Evolutionary conservation across 805 yeast species (phyloP), one percentile per base, ranked within the genome.

Genomic region (Ogataea glucozyma): DNA sequence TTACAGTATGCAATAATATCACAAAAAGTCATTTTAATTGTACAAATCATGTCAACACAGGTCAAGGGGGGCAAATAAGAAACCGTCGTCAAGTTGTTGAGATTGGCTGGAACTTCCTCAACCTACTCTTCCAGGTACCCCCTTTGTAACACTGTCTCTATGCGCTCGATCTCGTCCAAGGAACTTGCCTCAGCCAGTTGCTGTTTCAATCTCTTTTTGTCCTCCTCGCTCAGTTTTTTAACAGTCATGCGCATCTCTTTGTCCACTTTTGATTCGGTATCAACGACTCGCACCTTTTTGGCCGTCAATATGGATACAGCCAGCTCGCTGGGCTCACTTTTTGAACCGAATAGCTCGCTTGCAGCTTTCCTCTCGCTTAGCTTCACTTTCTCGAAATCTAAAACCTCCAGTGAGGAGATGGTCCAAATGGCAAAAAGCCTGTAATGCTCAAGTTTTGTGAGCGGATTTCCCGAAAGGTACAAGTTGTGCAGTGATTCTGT

Each of bases 81-180:
- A n/a, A n/a, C n/a, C n/a, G n/a, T n/a, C n/a, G n/a, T n/a, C n/a
- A n/a, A n/a, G n/a, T n/a, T n/a, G n/a, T n/a, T n/a, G n/a, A n/a
- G n/a, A n/a, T n/a, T n/a, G n/a, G n/a, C n/a, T n/a, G n/a, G n/a
- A n/a, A n/a, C n/a, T n/a, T n/a, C n/a, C n/a, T n/a, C n/a, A n/a
- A n/a, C n/a, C n/a, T n/a, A n/a, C n/a, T n/a, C n/a, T 14, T 32
- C 36, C 13, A 22, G 14, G 14, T 18, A 51, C 17, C 61, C 80
- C 24, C 59, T 65, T 42, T 64, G 62, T 33, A 85, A 64, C 16
- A 77, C 69, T 20, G 64, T 67, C 58, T 88, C 95, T 18, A 89
- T 75, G 38, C 78, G 66, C 44, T 82, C 85, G 6, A 89, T 85
- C 49, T 90, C 97, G 5, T 76, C 85, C 44, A 90, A 58, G 39